phyloP scores from a whole-genome alignment of 345 rosid species.

The Heritiera littoralis region DNA sequence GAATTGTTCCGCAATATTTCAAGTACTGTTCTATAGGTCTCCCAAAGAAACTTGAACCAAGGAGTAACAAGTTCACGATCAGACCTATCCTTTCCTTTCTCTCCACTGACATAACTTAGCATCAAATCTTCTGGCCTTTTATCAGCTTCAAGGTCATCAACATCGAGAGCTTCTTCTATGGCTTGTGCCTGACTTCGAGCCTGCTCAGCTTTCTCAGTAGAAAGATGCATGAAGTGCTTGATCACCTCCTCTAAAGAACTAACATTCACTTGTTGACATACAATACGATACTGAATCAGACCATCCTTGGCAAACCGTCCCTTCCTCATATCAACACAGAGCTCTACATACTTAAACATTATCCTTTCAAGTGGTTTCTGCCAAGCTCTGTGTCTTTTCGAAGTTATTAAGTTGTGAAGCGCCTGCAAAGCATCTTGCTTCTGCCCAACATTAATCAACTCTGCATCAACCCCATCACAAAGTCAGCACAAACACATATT shows the following conservation, averaged over 20 bases:
- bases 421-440: conserved; percentile 95
- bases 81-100: conserved; percentile 98
- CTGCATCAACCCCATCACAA: conserved; percentile 40
- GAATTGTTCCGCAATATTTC: conserved; percentile 95
- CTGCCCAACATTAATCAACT: conserved; percentile 96
- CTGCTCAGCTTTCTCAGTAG: conserved; percentile 97
- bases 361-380: conserved; percentile 87
- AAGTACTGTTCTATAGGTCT: conserved; percentile 97
- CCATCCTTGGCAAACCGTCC: conserved; percentile 99
- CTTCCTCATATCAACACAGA: conserved; percentile 88
- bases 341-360: conserved; percentile 96
- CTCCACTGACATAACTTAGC: conserved; percentile 98
- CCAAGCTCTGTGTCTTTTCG: conserved; percentile 95
- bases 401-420: conserved; percentile 85
- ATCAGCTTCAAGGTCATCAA: conserved; percentile 99
- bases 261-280: conserved; percentile 95
- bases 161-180: conserved; percentile 96
- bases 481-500: neutral
- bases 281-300: conserved; percentile 87
- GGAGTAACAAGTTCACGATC: conserved; percentile 98
- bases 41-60: conserved; percentile 99
- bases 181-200: conserved; percentile 94
- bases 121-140: conserved; percentile 93
- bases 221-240: conserved; percentile 90
- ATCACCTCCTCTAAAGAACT: conserved; percentile 97